Evolutionary conservation across 345 rosid species (phyloP).

Genomic region (Lumnitzera littorea): DNA sequence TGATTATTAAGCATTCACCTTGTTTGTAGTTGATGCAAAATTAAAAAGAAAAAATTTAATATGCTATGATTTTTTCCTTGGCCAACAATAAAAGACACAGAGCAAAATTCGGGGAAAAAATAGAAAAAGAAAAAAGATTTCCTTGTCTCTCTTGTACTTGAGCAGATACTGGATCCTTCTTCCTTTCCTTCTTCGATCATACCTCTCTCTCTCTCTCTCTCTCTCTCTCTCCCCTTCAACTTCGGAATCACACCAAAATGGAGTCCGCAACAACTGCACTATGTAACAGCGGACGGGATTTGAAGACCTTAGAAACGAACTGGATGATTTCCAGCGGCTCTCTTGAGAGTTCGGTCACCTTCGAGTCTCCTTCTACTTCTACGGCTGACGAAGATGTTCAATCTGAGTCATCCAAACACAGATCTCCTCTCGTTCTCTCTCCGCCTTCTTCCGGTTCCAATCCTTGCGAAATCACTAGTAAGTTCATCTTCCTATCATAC

Average conservation of each 20-base stretch:
- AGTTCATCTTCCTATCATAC: background rate
- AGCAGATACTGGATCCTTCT: no score
- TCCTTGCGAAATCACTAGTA: constrained; percentile 73
- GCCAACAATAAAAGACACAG: no score
- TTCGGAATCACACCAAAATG: background rate
- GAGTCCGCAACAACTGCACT: background rate
- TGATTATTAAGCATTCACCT: no score
- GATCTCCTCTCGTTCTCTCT: constrained; percentile 42
- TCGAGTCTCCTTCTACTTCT: constrained; percentile 46
- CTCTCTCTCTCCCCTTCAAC: no score
- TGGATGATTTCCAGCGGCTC: constrained; percentile 59
- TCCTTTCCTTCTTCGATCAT: background rate
- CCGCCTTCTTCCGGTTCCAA: constrained; percentile 35
- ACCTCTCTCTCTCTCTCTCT: accelerated
- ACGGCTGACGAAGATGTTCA: constrained; percentile 15
- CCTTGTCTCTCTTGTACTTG: no score
- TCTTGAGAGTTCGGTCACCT: constrained; percentile 37
- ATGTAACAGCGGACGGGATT: background rate
- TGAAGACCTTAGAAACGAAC: constrained; percentile 28
- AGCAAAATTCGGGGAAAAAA: no score
- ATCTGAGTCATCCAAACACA: constrained; percentile 4
- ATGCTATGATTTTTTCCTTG: no score
- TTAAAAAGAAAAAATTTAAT: no score
- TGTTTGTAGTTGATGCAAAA: no score
- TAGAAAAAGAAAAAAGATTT: no score